Evolutionary conservation across 257 asterid genomes (phyloP).

Genomic region (Nicotiana attenuata): DNA sequence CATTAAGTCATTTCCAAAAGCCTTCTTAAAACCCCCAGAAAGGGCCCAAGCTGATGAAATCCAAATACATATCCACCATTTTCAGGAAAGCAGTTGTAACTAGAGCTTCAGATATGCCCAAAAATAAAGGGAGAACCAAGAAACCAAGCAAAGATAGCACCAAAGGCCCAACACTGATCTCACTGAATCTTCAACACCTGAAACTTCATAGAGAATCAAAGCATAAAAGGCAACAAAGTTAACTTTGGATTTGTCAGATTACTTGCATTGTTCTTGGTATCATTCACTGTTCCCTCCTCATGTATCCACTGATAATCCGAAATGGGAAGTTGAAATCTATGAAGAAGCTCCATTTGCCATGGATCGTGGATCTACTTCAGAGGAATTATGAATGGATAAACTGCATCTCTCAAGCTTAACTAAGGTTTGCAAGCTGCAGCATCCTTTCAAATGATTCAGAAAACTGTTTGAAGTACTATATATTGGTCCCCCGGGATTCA

Average conservation of each 20-base stretch:
- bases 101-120: constrained; percentile 91
- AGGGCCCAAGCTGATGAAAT: constrained; percentile 79
- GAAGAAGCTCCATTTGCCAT: constrained; percentile 40
- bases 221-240: constrained; percentile 73
- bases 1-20: constrained; percentile 84
- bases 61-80: constrained; percentile 92
- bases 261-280: constrained; percentile 7
- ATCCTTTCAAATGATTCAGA: background rate
- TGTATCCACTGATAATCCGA: constrained; percentile 21
- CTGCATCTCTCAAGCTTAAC: background rate
- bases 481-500: background rate
- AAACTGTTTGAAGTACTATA: background rate
- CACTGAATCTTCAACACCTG: constrained; percentile 89
- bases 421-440: background rate
- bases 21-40: constrained; percentile 91
- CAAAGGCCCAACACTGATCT: constrained; percentile 76
- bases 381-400: background rate
- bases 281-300: constrained; percentile 35
- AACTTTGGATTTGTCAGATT: constrained; percentile 44
- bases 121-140: constrained; percentile 67
- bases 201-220: constrained; percentile 83
- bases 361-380: constrained; percentile 16
- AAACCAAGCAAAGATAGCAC: constrained; percentile 58
- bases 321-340: constrained; percentile 27
- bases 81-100: constrained; percentile 67